Evolutionary conservation across 805 yeast genomes (phyloP).

Genomic region (Wickerhamomyces bovis): DNA sequence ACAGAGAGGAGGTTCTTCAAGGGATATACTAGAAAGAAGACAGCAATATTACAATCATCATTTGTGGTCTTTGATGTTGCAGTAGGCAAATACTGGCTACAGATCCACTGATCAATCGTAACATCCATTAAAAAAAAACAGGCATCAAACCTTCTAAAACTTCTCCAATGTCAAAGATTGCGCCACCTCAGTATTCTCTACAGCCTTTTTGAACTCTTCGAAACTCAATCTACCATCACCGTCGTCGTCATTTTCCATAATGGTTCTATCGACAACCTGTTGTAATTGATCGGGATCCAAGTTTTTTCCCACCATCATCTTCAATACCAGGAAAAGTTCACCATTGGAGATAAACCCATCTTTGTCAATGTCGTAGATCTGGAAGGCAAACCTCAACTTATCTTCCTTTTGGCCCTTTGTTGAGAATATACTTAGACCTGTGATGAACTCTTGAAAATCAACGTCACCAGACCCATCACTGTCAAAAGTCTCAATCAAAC

Average conservation of each 20-base stretch:
- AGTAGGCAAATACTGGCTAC: too few relatives aligned
- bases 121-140: not conserved
- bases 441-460: constrained; percentile 91
- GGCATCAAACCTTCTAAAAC: constrained; percentile 22
- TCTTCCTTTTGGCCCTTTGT: constrained; percentile 76
- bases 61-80: too few relatives aligned
- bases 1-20: too few relatives aligned
- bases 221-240: constrained; percentile 84
- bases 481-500: constrained; percentile 93
- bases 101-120: not conserved
- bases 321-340: constrained; percentile 83
- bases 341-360: constrained; percentile 96
- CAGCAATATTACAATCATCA: too few relatives aligned
- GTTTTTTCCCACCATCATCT: constrained; percentile 96
- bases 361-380: constrained; percentile 89
- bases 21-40: too few relatives aligned
- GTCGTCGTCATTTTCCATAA: constrained; percentile 85
- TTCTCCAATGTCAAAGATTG: constrained; percentile 50
- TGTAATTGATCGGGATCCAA: constrained; percentile 83
- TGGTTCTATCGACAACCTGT: constrained; percentile 94
- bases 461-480: constrained; percentile 88
- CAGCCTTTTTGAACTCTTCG: constrained; percentile 75
- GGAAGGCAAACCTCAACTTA: constrained; percentile 83
- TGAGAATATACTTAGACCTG: constrained; percentile 82
- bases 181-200: constrained; percentile 50